A percentile compares a stretch with the other conserved stretches of the same genome.
phyloP scores from a whole-genome alignment of 805 yeast species.

The Kodamaea jinghongensis region DNA sequence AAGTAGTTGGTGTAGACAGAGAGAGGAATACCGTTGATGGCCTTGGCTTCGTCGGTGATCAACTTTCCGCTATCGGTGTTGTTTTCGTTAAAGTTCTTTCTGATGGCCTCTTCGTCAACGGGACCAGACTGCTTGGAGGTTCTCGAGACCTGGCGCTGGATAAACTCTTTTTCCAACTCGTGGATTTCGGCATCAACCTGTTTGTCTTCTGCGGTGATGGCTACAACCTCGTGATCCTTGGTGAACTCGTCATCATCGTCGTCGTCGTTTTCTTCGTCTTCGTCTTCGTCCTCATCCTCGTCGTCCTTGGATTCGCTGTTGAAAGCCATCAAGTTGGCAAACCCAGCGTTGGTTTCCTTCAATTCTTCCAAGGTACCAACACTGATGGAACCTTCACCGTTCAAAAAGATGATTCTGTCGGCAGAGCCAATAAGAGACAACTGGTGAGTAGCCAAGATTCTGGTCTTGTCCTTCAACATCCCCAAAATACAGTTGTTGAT shows the following conservation, averaged over 20 bases:
- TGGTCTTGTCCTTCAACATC: constrained; percentile 53
- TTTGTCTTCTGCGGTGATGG: constrained; percentile 5
- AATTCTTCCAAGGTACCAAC: constrained; percentile 62
- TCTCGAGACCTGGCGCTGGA: constrained; percentile 8
- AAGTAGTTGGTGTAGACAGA: constrained; percentile 33
- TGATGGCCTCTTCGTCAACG: constrained; percentile 11
- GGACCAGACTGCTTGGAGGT: constrained; percentile 5
- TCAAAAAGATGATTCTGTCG: constrained; percentile 64
- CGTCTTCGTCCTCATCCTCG: neutral
- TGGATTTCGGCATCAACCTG: constrained; percentile 4
- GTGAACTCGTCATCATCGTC: constrained; percentile 1
- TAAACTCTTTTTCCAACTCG: constrained; percentile 6
- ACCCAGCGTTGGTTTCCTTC: constrained; percentile 31
- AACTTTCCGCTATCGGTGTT: constrained; percentile 8
- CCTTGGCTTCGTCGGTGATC: constrained; percentile 18
- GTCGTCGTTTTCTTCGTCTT: constrained; percentile 14
- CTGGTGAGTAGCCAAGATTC: constrained; percentile 83
- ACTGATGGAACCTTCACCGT: constrained; percentile 59
- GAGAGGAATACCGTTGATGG: constrained; percentile 26
- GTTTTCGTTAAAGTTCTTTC: constrained; percentile 6
- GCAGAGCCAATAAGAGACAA: constrained; percentile 67
- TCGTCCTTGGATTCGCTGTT: constrained; percentile 21
- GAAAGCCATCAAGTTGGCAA: constrained; percentile 39
- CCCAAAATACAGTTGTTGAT: constrained; percentile 68
- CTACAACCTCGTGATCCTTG: constrained; percentile 1